Evolutionary conservation across 768 basidiomycete species (phyloP).

Genomic region (Sistotremastrum suecicum): DNA sequence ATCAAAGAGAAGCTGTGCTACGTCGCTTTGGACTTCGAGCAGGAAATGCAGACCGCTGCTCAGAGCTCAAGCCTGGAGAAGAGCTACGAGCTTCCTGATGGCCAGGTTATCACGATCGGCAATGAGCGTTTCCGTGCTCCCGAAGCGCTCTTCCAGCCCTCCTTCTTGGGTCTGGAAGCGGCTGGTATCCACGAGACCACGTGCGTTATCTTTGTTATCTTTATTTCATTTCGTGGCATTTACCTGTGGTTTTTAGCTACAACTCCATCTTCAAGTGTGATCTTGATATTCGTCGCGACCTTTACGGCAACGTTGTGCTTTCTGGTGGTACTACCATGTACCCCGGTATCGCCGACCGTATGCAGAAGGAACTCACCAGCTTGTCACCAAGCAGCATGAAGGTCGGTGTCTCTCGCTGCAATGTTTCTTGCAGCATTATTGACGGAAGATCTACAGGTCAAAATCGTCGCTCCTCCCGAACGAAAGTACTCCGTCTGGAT

Average conservation of each 20-base stretch:
- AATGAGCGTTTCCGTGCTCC: slow-evolving; percentile 91
- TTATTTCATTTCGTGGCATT: background rate
- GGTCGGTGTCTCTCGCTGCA: slow-evolving; percentile 14
- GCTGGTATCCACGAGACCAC: slow-evolving; percentile 77
- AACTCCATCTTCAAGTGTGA: slow-evolving; percentile 79
- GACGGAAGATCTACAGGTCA: slow-evolving; percentile 21
- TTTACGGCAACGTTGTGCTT: slow-evolving; percentile 45
- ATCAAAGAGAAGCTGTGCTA: slow-evolving; percentile 78
- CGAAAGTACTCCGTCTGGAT: slow-evolving; percentile 60
- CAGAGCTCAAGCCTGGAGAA: slow-evolving; percentile 55
- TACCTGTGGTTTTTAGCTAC: slow-evolving; percentile 17
- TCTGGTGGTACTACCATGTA: slow-evolving; percentile 52
- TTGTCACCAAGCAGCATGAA: slow-evolving; percentile 57
- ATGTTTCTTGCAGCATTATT: background rate
- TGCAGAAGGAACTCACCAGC: slow-evolving; percentile 60
- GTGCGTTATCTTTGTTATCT: slow-evolving; percentile 18
- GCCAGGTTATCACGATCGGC: slow-evolving; percentile 61
- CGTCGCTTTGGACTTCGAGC: slow-evolving; percentile 59
- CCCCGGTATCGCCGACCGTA: slow-evolving; percentile 51
- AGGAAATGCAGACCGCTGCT: slow-evolving; percentile 57
- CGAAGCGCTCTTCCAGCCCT: slow-evolving; percentile 89
- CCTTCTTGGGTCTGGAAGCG: slow-evolving; percentile 69
- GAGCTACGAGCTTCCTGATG: slow-evolving; percentile 58
- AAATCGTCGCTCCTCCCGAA: slow-evolving; percentile 57
- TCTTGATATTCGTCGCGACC: slow-evolving; percentile 40